Percentiles rank a stretch among this genome's conserved stretches.
These are phyloP conservation scores for Vigna unguiculata DNA, from an alignment of 306 rosid genomes.

Conservation along the genomic window DNA sequence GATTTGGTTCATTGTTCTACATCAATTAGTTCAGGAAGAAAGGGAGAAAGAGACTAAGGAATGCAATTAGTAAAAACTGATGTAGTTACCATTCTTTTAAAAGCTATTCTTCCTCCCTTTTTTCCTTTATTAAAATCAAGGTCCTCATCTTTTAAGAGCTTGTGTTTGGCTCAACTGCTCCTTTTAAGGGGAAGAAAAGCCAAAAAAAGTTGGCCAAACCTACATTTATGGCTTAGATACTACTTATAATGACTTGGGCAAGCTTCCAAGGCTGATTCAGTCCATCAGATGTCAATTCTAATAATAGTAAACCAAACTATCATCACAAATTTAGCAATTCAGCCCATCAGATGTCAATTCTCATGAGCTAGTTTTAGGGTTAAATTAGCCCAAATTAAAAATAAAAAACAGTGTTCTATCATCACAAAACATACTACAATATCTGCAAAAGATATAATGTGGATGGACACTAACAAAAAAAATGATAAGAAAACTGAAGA, in stretches of 20 bases:
- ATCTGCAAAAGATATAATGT: conserved; percentile 30
- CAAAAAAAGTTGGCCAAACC: not conserved
- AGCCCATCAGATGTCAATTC: conserved; percentile 1
- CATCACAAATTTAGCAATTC: too few relatives aligned
- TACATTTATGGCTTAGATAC: not conserved
- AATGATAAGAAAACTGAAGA: conserved; percentile 34
- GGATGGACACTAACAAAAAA: conserved; percentile 11
- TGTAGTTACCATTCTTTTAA: not conserved
- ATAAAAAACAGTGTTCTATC: not conserved
- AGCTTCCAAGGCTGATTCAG: not conserved
- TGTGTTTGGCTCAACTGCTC: not conserved
- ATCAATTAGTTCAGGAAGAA: not conserved
- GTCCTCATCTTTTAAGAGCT: not conserved
- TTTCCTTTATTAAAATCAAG: not conserved
- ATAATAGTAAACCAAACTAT: conserved; percentile 21
- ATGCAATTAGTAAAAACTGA: not conserved
- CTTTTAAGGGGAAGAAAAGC: not conserved
- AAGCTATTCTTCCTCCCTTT: not conserved
- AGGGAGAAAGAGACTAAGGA: not conserved
- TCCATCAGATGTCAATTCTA: not conserved
- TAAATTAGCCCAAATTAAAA: not conserved
- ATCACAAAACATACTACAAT: conserved; percentile 29
- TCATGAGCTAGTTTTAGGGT: not conserved
- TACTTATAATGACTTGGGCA: not conserved
- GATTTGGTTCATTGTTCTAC: not conserved